Base-by-base conservation (phyloP, 2,329 filamentous ascomycete genomes). In the Pyrenophora seminiperda region DNA sequence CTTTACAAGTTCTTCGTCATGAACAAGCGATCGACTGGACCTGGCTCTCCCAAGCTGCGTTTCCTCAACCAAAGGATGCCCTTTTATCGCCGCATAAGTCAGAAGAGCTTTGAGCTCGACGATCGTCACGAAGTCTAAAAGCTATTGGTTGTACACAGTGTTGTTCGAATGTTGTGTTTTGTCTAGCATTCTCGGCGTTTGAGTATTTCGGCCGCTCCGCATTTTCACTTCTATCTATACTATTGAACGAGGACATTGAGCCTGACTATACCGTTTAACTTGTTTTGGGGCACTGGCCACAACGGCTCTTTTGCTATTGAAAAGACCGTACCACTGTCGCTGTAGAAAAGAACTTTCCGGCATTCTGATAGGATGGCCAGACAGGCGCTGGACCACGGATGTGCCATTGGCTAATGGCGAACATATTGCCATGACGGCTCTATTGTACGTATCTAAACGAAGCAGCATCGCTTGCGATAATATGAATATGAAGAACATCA, bases 1-100 rank as follows among this genome's bases (percentile, higher is more conserved):
- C 60, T 81, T 32, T 84, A 80, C 76, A 81, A 78, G 73, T 66
- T 76, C 24, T 83, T 81, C 55, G 74, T 71, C 48, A 32, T 62
- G 67, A 67, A 62, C 65, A 68, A 55, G 39, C 58, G 61, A 36
- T 54, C 54, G 1, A 43, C 38, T 27, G 59, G 56, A 15, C 62
- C 62, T 5, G 52, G 51, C 5, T 43, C 49, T 15, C 56, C 52
- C 46, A 67, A 57, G 41, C 22, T 50, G 41, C 55, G 58, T 14
- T 52, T 49, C 38, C 30, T 56, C 15, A 49, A 50, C 36, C 59
- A 65, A 15, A 58, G 69, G 24, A 56, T 71, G 34, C 68, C 67
- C 4, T 72, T 72, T 44, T 72, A 72, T 56, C 66, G 69, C 48
- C 66, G 68, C 33, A 67, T 72, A 48, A 72, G 69, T 53, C 63